These are phyloP conservation scores for Forsythia viridissima DNA, from an alignment of 257 asterid genomes.

Conservation along the genomic window DNA sequence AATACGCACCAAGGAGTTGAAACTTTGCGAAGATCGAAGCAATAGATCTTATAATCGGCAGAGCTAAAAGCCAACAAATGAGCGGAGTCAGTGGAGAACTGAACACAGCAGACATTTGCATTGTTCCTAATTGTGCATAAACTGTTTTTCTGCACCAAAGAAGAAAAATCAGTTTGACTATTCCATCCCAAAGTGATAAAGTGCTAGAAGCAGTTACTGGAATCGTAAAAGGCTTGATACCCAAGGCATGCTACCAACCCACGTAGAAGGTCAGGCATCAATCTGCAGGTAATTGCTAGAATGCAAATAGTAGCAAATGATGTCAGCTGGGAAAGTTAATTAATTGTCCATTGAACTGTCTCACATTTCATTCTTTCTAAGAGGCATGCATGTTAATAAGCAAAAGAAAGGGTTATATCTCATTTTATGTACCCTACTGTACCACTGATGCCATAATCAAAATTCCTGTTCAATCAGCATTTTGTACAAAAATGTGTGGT, in stretches of 20 bases:
- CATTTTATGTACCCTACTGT: background rate
- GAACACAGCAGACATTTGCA: constrained; percentile 89
- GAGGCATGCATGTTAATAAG: background rate
- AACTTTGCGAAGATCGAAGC: constrained; percentile 85
- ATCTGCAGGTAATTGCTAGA: background rate
- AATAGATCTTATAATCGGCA: constrained; percentile 82
- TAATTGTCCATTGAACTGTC: background rate
- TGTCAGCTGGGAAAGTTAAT: constrained; percentile 1
- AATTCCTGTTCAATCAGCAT: background rate
- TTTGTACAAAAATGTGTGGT: background rate
- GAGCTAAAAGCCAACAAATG: constrained; percentile 79
- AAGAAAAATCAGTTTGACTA: constrained; percentile 23
- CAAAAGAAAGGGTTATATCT: background rate
- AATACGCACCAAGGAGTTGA: constrained; percentile 85
- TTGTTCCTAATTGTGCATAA: constrained; percentile 79
- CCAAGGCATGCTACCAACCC: constrained; percentile 1
- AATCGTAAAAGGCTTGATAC: constrained; percentile 6
- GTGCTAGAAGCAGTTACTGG: constrained; percentile 4
- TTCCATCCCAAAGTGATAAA: background rate
- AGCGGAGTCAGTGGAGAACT: constrained; percentile 70
- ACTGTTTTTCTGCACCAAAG: constrained; percentile 74
- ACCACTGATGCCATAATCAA: background rate
- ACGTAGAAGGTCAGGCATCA: background rate
- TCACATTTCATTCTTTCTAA: background rate
- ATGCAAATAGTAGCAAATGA: background rate